Base-by-base conservation (phyloP, 257 asterid genomes). In the Nicotiana undulata region DNA sequence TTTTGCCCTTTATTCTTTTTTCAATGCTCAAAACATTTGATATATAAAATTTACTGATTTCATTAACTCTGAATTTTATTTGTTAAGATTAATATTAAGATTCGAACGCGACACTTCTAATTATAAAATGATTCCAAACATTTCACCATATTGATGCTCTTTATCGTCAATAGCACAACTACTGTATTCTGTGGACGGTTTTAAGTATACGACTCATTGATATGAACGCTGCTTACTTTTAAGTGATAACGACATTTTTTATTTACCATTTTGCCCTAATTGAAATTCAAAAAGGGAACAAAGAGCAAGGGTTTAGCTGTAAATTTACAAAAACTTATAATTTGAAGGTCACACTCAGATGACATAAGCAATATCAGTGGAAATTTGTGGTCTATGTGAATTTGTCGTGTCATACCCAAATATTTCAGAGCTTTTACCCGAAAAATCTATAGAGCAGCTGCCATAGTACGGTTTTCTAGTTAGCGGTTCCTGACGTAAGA, bases 381-480 rank as follows among this genome's bases (percentile, higher is more conserved):
- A 90, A 88, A 86, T 81, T 9, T 80, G 93, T 90, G 97, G 95
- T 49, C 68, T 85, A 64, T 83, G 84, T 84, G 84, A 80, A 84
- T 37, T 88, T 89, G 94, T 86, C 93, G 90, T 87, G 94, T 90
- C 85, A 85, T 86, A 86, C 76, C 85, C 78, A 20, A 76, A 4
- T 1, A 17, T 46, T 75, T 75, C 16, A 26, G 49, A 52, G 18
- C 64, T 75, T n/a, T 29, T 22, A 29, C 20, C 1, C 1, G 60
- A 77, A 85, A 85, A 75, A 83, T 82, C 86, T 61, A 5, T 5
- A 58, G 9, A 12, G 22, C 70, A 22, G 85, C 65, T 68, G 89
- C 82, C 85, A 18, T 9, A 52, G 28, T 18, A 59, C 81, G 24
- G 72, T 63, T 40, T 59, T 46, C 31, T 34, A 16, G 32, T 63